Percentiles rank a stretch among this genome's conserved stretches.
These are phyloP conservation scores for Phytophthora crassamura DNA, from an alignment of 352 stramenopile species.

Conservation along the genomic window DNA sequence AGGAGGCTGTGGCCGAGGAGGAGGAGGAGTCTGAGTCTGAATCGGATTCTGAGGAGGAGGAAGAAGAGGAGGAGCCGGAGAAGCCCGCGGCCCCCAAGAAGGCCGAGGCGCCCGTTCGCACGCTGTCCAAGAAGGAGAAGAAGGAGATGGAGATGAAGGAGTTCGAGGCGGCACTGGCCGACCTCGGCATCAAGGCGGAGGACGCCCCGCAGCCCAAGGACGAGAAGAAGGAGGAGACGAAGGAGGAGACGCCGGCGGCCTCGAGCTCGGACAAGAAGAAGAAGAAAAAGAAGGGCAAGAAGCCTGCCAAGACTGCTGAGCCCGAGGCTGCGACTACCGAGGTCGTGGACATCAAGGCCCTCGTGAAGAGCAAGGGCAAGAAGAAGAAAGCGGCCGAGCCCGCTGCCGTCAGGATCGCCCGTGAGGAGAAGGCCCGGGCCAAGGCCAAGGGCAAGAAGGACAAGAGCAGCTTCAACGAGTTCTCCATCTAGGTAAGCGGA, in stretches of 20 bases:
- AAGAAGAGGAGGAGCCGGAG: slow-evolving; percentile 42
- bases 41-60: slow-evolving; percentile 56
- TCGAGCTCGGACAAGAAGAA: slow-evolving; percentile 46
- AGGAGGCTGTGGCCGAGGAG: slow-evolving; percentile 44
- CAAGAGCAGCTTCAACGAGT: slow-evolving; percentile 85
- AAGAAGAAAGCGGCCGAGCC: slow-evolving; percentile 77
- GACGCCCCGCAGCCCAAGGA: slow-evolving; percentile 16
- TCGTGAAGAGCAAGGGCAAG: slow-evolving; percentile 79
- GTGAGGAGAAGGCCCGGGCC: slow-evolving; percentile 69
- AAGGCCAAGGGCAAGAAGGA: slow-evolving; percentile 84
- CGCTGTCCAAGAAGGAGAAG: slow-evolving; percentile 84
- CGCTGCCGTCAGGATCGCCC: slow-evolving; percentile 67
- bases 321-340: slow-evolving; percentile 29
- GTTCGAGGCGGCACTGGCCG: slow-evolving; percentile 67
- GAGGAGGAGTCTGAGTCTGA: slow-evolving; percentile 44
- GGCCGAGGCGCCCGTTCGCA: slow-evolving; percentile 37
- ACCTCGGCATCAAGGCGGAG: slow-evolving; percentile 61
- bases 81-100: slow-evolving; percentile 43
- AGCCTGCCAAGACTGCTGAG: slow-evolving; percentile 36
- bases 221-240: slow-evolving; percentile 51
- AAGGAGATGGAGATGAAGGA: slow-evolving; percentile 83
- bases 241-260: slow-evolving; percentile 36
- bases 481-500: slow-evolving; percentile 62
- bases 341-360: slow-evolving; percentile 77
- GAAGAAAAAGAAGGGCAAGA: slow-evolving; percentile 76